phyloP scores from a whole-genome alignment of 1,139 yeast genomes.

The Scheffersomyces illinoinensis region DNA sequence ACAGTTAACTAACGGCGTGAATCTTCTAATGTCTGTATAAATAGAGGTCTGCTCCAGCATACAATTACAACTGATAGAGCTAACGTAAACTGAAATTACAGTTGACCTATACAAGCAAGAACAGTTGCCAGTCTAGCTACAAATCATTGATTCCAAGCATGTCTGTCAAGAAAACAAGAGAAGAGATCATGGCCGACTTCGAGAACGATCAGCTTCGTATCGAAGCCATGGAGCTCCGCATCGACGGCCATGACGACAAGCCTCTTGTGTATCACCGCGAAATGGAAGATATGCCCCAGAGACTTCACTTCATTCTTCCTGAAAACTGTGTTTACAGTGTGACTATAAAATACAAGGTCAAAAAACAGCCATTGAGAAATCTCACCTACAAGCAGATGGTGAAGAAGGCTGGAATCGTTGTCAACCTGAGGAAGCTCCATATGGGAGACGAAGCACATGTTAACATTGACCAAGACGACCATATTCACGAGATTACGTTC shows the following conservation, averaged over 20 bases:
- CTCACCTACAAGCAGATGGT: conserved; percentile 36
- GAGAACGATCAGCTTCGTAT: conserved; percentile 27
- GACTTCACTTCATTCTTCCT: conserved; percentile 31
- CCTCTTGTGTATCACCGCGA: conserved; percentile 21
- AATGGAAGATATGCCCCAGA: conserved; percentile 30
- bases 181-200: conserved; percentile 18
- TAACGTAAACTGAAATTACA: background rate
- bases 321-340: conserved; percentile 32
- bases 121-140: background rate
- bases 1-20: background rate
- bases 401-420: conserved; percentile 30
- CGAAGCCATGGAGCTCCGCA: conserved; percentile 25
- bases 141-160: background rate
- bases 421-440: conserved; percentile 25
- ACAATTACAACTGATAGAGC: background rate
- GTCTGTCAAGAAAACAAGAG: conserved; percentile 9
- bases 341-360: conserved; percentile 30
- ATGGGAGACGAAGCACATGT: conserved; percentile 20
- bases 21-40: background rate
- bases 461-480: conserved; percentile 16
- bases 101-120: background rate
- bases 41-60: background rate
- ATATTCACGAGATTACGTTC: conserved; percentile 21
- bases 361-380: conserved; percentile 21
- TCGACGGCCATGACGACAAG: conserved; percentile 29